Evolutionary conservation across 2,329 filamentous ascomycete genomes (phyloP).

Genomic region (Uncinocarpus reesii): DNA sequence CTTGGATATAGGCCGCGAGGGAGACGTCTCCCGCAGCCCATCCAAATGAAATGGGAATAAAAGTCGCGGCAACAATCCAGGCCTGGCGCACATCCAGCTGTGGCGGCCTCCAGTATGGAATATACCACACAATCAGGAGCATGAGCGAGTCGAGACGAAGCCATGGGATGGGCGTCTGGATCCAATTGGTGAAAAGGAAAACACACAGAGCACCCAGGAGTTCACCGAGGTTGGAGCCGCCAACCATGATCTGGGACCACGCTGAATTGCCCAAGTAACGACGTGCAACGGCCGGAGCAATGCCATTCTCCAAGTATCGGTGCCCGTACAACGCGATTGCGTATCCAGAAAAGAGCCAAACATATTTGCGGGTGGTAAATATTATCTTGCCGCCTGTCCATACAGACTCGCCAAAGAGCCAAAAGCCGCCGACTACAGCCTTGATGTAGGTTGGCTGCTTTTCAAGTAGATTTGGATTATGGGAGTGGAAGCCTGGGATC

Average conservation of each 20-base stretch:
- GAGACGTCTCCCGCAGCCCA: slow-evolving; percentile 4
- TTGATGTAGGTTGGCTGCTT: background rate
- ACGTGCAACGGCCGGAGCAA: slow-evolving; percentile 1
- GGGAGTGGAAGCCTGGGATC: background rate
- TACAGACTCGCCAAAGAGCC: slow-evolving; percentile 5
- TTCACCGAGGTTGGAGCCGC: background rate
- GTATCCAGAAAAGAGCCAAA: slow-evolving; percentile 3
- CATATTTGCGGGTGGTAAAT: background rate
- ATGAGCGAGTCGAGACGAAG: slow-evolving; percentile 8
- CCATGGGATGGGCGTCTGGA: slow-evolving; percentile 3
- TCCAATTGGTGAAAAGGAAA: slow-evolving; percentile 2
- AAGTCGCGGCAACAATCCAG: background rate
- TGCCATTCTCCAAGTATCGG: slow-evolving; percentile 5
- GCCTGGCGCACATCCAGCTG: slow-evolving; percentile 4
- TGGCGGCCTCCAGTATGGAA: slow-evolving; percentile 5
- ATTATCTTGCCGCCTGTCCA: slow-evolving; percentile 1
- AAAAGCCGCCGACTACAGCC: slow-evolving; percentile 2
- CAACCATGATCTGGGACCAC: slow-evolving; percentile 8
- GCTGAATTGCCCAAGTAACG: slow-evolving; percentile 8
- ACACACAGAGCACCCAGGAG: background rate
- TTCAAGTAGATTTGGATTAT: background rate
- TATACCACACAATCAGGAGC: slow-evolving; percentile 7
- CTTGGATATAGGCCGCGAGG: slow-evolving; percentile 4
- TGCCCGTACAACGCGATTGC: slow-evolving; percentile 2
- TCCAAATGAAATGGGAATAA: slow-evolving; percentile 3